phyloP scores from a whole-genome alignment of 345 rosid genomes.

The Dipteronia sinensis region DNA sequence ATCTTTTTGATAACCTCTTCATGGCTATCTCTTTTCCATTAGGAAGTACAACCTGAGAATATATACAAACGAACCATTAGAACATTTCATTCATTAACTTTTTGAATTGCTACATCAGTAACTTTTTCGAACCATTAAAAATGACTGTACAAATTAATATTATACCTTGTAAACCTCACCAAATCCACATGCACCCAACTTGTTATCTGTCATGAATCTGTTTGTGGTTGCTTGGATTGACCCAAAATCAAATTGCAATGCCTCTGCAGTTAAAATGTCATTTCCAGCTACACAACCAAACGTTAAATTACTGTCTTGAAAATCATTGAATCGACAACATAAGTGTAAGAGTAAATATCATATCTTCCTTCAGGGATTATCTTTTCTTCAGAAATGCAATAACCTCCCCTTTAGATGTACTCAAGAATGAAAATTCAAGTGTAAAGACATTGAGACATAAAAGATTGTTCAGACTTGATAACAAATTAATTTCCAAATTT shows the following conservation, averaged over 20 bases:
- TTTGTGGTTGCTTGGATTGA: constrained; percentile 46
- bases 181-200: constrained; percentile 72
- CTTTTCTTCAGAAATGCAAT: too few species aligned
- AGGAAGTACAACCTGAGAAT: constrained; percentile 20
- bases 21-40: constrained; percentile 35
- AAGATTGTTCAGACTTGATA: too few species aligned
- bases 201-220: constrained; percentile 49
- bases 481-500: not conserved
- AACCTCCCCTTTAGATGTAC: too few species aligned
- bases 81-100: not conserved
- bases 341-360: too few species aligned
- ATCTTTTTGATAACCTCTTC: constrained; percentile 26
- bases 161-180: constrained; percentile 66
- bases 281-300: constrained; percentile 33
- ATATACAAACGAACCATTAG: not conserved
- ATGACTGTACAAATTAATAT: too few species aligned
- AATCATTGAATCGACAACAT: too few species aligned
- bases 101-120: not conserved
- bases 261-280: constrained; percentile 36
- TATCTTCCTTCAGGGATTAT: too few species aligned
- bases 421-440: not conserved
- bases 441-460: not conserved
- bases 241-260: constrained; percentile 43
- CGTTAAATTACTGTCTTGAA: not conserved
- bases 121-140: not conserved